Conservation (phyloP, 106 monocot genomes). For the Chionographis japonica region DNA sequence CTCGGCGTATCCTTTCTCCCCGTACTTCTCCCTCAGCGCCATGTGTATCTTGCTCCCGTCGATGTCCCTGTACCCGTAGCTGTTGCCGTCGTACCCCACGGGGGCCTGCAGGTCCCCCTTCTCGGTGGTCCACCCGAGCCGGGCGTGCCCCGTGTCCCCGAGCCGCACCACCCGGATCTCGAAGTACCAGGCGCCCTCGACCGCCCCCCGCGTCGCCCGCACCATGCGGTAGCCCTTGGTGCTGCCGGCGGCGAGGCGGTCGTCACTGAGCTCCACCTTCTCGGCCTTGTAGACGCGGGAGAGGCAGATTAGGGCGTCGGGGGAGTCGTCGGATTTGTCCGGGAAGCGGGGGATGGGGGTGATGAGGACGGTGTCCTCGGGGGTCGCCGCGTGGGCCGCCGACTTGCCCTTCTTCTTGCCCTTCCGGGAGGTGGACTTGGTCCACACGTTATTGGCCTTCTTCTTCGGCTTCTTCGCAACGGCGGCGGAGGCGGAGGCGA, state of each 20-base stretch:
- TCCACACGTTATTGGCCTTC: slow-evolving; percentile 80
- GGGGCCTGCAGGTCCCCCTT: slow-evolving; percentile 96
- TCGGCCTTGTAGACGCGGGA: slow-evolving; percentile 90
- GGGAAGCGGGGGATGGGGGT: slow-evolving; percentile 70
- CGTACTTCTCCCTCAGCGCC: slow-evolving; percentile 83
- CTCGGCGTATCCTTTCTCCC: slow-evolving; percentile 60
- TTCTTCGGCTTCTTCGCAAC: slow-evolving; percentile 60
- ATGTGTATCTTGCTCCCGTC: slow-evolving; percentile 87
- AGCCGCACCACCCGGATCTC: slow-evolving; percentile 63
- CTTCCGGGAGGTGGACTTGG: slow-evolving; percentile 84
- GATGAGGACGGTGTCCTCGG: slow-evolving; percentile 61
- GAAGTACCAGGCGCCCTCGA: slow-evolving; percentile 84
- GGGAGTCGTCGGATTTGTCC: slow-evolving; percentile 72
- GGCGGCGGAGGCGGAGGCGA: slow-evolving; percentile 3
- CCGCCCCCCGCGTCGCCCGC: slow-evolving; percentile 78
- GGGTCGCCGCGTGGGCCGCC: slow-evolving; percentile 10
- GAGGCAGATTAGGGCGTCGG: slow-evolving; percentile 51
- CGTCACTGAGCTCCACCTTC: slow-evolving; percentile 77
- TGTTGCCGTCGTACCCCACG: slow-evolving; percentile 76
- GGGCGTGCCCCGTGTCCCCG: slow-evolving; percentile 73
- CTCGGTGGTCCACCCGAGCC: slow-evolving; percentile 84
- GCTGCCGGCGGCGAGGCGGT: slow-evolving; percentile 74
- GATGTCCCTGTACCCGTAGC: slow-evolving; percentile 85
- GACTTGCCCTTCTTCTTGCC: slow-evolving; percentile 74
- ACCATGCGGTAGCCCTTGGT: slow-evolving; percentile 96